A percentile compares a stretch with the other conserved stretches of the same genome.
Evolutionary conservation across 371 early-diverging fungal species (phyloP).

Genomic region (Mortierella polycephala): DNA sequence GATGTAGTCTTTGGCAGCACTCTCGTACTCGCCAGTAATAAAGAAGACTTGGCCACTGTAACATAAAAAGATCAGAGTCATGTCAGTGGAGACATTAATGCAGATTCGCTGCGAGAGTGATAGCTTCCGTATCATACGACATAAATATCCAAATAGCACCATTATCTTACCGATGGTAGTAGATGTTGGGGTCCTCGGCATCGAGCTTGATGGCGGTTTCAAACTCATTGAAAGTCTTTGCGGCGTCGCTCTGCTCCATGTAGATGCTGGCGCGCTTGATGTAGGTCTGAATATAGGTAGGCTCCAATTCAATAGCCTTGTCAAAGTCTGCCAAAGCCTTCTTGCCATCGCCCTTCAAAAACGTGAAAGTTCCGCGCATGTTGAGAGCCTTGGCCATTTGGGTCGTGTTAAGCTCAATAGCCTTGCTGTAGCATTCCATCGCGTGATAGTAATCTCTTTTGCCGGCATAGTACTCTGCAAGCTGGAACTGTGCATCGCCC

Average conservation of each 20-base stretch:
- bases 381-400: slow-evolving; percentile 77
- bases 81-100: background rate
- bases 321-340: slow-evolving; percentile 81
- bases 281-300: slow-evolving; percentile 82
- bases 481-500: slow-evolving; percentile 58
- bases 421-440: slow-evolving; percentile 72
- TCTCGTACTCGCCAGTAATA: slow-evolving; percentile 80
- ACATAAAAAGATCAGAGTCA: background rate
- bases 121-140: too few relatives aligned
- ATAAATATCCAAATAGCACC: background rate
- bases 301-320: slow-evolving; percentile 82
- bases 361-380: slow-evolving; percentile 87
- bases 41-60: slow-evolving; percentile 66
- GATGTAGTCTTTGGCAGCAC: slow-evolving; percentile 87
- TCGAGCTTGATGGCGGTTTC: slow-evolving; percentile 75
- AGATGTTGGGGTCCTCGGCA: slow-evolving; percentile 79
- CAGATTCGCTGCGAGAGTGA: too few relatives aligned
- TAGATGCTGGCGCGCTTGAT: slow-evolving; percentile 91
- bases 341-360: slow-evolving; percentile 86
- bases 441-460: slow-evolving; percentile 74
- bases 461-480: slow-evolving; percentile 55
- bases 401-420: slow-evolving; percentile 69
- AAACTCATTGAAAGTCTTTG: slow-evolving; percentile 73
- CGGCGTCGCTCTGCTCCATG: slow-evolving; percentile 84
- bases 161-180: slow-evolving; percentile 74